A percentile compares a stretch with the other conserved stretches of the same genome.
Evolutionary conservation across 164 flowering plant species (phyloP).

Genomic region (Magnolia kwangsiensis): DNA sequence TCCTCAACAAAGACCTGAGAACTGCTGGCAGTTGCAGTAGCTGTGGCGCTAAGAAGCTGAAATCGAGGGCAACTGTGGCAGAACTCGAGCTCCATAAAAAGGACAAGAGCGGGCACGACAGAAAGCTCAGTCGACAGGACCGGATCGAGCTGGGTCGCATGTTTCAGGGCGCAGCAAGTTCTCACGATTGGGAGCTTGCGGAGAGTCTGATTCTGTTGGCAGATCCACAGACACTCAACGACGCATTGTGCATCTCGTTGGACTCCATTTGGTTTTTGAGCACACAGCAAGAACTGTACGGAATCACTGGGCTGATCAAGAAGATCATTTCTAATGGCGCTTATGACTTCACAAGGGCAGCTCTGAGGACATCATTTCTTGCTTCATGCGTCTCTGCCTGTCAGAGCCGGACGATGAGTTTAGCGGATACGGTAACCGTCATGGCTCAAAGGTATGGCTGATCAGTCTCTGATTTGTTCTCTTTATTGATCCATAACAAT

Average conservation of each 20-base stretch:
- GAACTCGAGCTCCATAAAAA: slow-evolving; percentile 43
- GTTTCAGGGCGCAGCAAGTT: slow-evolving; percentile 84
- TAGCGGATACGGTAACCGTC: slow-evolving; percentile 78
- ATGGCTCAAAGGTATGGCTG: slow-evolving; percentile 81
- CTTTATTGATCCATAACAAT: background rate
- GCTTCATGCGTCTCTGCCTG: slow-evolving; percentile 98
- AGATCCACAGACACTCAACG: slow-evolving; percentile 83
- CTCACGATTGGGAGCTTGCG: slow-evolving; percentile 81
- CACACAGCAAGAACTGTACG: slow-evolving; percentile 60
- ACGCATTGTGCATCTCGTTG: slow-evolving; percentile 78
- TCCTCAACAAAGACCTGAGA: slow-evolving; percentile 34
- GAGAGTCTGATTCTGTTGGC: slow-evolving; percentile 72
- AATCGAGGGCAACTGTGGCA: slow-evolving; percentile 39
- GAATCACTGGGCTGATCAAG: slow-evolving; percentile 68
- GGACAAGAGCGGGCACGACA: slow-evolving; percentile 45
- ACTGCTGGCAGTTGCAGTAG: slow-evolving; percentile 32
- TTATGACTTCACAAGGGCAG: slow-evolving; percentile 88
- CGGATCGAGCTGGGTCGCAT: slow-evolving; percentile 75
- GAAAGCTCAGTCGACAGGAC: slow-evolving; percentile 69
- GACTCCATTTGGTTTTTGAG: slow-evolving; percentile 89
- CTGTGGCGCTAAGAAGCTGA: slow-evolving; percentile 50
- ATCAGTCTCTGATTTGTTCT: background rate
- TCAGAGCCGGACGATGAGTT: slow-evolving; percentile 82
- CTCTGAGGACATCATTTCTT: slow-evolving; percentile 88
- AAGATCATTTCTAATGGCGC: slow-evolving; percentile 78